Percentiles rank a stretch among this genome's conserved stretches.
Conservation (phyloP, 2,329 filamentous ascomycete species). For the Sporothrix globosa region DNA sequence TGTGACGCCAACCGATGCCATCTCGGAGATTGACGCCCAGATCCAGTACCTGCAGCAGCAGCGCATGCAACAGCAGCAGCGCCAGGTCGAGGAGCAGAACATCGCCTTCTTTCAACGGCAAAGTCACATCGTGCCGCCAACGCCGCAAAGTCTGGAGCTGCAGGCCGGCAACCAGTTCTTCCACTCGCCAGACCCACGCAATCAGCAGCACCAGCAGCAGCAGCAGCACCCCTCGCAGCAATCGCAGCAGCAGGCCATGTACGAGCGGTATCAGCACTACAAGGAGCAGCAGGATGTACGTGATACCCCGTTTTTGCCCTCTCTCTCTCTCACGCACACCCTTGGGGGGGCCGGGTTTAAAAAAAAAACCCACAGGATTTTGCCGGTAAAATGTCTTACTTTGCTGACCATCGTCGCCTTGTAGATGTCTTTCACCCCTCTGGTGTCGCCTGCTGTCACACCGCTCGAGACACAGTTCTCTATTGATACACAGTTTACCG, state of each 20-base stretch:
- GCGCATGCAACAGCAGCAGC: conserved; percentile 63
- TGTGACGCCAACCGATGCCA: conserved; percentile 55
- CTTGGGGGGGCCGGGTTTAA: no score
- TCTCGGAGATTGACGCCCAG: conserved; percentile 65
- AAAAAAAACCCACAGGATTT: no score
- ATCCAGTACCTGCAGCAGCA: conserved; percentile 68
- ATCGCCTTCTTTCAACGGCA: conserved; percentile 58
- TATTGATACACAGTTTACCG: conserved; percentile 60
- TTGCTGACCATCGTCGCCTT: conserved; percentile 38
- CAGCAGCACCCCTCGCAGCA: conserved; percentile 55
- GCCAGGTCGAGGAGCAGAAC: conserved; percentile 61
- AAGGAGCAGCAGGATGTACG: conserved; percentile 71
- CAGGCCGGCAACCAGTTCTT: conserved; percentile 66
- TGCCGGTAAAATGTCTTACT: not conserved
- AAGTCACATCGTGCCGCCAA: conserved; percentile 71
- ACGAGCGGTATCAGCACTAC: conserved; percentile 67
- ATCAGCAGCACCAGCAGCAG: conserved; percentile 46
- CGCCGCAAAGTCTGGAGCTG: conserved; percentile 79
- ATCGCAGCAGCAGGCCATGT: conserved; percentile 58
- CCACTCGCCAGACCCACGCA: conserved; percentile 55
- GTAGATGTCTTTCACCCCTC: conserved; percentile 75
- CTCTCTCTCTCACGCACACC: not conserved
- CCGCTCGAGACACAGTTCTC: conserved; percentile 73
- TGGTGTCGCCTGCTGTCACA: conserved; percentile 83
- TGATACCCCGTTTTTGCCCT: conserved; percentile 29